phyloP scores from a whole-genome alignment of 495 filamentous ascomycete species.

The Annulohypoxylon stygium region DNA sequence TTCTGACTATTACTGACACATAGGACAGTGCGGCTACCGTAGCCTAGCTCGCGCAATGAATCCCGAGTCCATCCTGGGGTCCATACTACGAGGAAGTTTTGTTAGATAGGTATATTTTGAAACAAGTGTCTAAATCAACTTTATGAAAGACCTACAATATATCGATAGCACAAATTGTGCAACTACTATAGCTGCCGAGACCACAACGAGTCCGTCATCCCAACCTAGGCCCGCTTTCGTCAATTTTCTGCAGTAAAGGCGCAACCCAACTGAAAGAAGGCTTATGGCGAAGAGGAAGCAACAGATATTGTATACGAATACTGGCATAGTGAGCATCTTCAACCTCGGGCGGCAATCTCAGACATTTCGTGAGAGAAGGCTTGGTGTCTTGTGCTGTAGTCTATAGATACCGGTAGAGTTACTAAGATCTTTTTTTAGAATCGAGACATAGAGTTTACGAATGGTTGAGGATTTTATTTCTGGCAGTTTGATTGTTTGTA shows the following conservation, averaged over 20 bases:
- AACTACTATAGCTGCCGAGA: constrained; percentile 12
- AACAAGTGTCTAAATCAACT: not conserved
- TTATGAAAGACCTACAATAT: constrained; percentile 25
- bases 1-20: constrained; percentile 23
- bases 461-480: not conserved
- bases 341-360: not conserved
- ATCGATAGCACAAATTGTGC: constrained; percentile 24
- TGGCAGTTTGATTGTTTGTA: not conserved
- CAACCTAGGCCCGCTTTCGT: constrained; percentile 35
- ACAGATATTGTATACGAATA: not conserved
- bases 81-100: constrained; percentile 6
- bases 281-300: constrained; percentile 11
- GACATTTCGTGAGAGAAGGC: not conserved
- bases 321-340: not conserved
- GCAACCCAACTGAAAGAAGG: constrained; percentile 25
- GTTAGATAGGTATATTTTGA: not conserved
- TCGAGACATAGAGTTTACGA: not conserved
- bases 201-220: constrained; percentile 41
- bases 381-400: not conserved
- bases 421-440: not conserved
- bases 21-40: not conserved
- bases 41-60: not conserved
- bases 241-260: constrained; percentile 30
- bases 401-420: not conserved
- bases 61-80: not conserved